A percentile compares a stretch with the other conserved stretches of the same genome.
Evolutionary conservation across 768 basidiomycete species (phyloP).

Genomic region (Sistotremastrum niveocremeum): DNA sequence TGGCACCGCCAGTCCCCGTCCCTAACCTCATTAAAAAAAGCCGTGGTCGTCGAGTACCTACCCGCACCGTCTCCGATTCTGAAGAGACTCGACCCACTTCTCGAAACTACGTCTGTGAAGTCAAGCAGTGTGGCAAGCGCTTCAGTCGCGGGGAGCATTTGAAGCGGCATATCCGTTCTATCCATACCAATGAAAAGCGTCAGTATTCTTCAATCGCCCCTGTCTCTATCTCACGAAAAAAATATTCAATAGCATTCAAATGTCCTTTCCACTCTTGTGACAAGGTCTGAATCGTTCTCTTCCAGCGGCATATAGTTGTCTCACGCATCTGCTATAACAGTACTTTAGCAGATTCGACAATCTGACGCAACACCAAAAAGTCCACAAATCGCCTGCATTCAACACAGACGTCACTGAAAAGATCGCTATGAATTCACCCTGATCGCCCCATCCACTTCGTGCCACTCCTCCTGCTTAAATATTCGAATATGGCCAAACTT

Average conservation of each 20-base stretch:
- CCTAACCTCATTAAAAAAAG: constrained; percentile 16
- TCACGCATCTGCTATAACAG: not conserved
- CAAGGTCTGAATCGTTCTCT: constrained; percentile 18
- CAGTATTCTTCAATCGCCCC: constrained; percentile 19
- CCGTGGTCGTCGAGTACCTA: constrained; percentile 17
- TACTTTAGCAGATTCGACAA: constrained; percentile 72
- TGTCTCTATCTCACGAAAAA: constrained; percentile 9
- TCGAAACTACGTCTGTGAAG: constrained; percentile 41
- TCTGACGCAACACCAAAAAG: constrained; percentile 63
- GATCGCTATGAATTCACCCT: no score
- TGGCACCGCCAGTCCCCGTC: constrained; percentile 11
- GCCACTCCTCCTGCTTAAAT: no score
- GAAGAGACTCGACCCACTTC: not conserved
- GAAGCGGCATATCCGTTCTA: constrained; percentile 60
- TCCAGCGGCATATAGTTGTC: no score
- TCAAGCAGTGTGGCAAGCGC: constrained; percentile 57
- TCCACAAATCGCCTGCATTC: constrained; percentile 29
- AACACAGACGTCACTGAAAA: no score
- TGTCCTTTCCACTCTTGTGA: constrained; percentile 55
- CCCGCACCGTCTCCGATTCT: constrained; percentile 2
- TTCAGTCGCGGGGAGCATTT: constrained; percentile 66
- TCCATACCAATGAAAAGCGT: constrained; percentile 73
- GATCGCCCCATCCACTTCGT: no score
- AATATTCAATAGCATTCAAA: constrained; percentile 41
- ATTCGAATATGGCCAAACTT: no score